These are phyloP conservation scores for Hypoxylon sp. DNA, from an alignment of 2,329 filamentous ascomycete species.

Conservation along the genomic window DNA sequence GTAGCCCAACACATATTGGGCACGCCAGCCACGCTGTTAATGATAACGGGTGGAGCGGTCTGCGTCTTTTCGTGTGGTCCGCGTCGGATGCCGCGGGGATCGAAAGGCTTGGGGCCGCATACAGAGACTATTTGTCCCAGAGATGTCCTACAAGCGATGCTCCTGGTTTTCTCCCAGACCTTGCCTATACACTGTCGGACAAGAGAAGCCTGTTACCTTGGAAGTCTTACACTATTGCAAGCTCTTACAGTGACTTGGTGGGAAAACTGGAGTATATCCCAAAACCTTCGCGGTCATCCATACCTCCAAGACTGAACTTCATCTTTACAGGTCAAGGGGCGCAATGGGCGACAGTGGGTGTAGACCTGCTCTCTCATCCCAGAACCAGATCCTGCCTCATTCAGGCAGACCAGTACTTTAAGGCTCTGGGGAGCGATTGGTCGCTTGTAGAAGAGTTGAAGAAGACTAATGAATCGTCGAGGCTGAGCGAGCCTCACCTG, in stretches of 20 bases:
- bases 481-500: background rate
- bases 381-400: no score
- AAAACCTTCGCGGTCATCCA: constrained; percentile 34
- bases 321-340: constrained; percentile 53
- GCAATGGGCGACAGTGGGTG: constrained; percentile 53
- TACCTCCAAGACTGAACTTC: constrained; percentile 41
- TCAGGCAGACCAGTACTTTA: background rate
- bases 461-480: background rate
- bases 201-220: no score
- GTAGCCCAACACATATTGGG: no score
- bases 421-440: background rate
- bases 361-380: constrained; percentile 49
- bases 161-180: no score
- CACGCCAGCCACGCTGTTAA: no score
- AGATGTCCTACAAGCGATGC: no score
- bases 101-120: background rate
- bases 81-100: background rate
- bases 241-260: constrained; percentile 12
- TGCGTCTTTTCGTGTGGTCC: background rate
- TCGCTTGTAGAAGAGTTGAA: background rate
- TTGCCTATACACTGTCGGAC: no score
- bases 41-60: no score
- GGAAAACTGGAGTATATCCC: no score
- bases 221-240: constrained; percentile 25
- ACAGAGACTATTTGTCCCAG: no score